Base-by-base conservation (phyloP, 2,329 filamentous ascomycete genomes). In the Arthrobotrys pseudoclavata region DNA sequence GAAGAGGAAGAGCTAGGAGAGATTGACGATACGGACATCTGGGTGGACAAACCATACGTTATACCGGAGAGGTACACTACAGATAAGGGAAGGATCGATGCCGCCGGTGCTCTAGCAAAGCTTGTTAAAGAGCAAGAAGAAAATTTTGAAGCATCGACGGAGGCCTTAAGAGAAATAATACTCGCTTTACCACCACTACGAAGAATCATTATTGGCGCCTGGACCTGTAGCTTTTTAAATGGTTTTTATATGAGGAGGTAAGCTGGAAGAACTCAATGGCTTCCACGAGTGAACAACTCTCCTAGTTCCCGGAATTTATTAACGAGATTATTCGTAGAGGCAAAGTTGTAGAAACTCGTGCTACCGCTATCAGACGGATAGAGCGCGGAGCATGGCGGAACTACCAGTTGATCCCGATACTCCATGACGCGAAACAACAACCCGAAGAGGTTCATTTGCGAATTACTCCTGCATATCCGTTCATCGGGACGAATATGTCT, bases 391-490 rank as follows among this genome's bases (percentile, higher is more conserved):
- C 7, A 18, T 63, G 60, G 60, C 37, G 40, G 4, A 63, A 47
- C 60, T 63, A 63, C 15, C 34, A 48, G 13, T 18, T 63, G 24
- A 47, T 63, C 37, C 60, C 60, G 13, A 24, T 63, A 15, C 60
- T 63, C 2, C 60, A 31, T 12, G 60, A 20, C 4, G 15, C 40
- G n/a, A 26, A 48, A 10, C 60, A 47, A 20, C 37, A 47, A 24
- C 60, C 60, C 4, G 1, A 2, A 12, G 60, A 47, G 18, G 5
- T 47, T 47, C 37, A 9, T 37, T 7, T 37, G 10, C 34, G 34
- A 2, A 13, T 2, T 7, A 3, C 2, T 7, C 34, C 34, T 7
- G 1, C 40, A 29, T 20, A 47, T 12, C 34, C 34, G 20, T 63
- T 63, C 12, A 18, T 63, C 9, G 34, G 55, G 1, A 61, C 34